Base-by-base conservation (phyloP, 345 rosid genomes). In the Linum trigynum region DNA sequence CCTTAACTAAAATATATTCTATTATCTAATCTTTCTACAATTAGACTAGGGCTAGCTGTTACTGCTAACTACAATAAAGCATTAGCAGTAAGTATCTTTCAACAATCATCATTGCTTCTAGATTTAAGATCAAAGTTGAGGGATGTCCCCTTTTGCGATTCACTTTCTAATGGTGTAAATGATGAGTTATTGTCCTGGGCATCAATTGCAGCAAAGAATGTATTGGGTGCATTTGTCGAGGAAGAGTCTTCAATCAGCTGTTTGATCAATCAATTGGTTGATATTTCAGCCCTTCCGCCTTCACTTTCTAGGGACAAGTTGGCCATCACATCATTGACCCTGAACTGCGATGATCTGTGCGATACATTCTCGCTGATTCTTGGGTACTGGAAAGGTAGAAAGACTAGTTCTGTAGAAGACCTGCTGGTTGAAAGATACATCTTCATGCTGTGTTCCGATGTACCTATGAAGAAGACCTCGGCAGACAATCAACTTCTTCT, bases 341-440 rank as follows among this genome's bases (percentile, higher is more conserved):
- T 90, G 80, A 83, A 76, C 68, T 81, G 80, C 78, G 74, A 72
- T 74, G 85, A 85, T 64, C 23, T 86, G 55, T 71, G 73, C 73
- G 76, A 78, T 63, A 74, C 75, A 62, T 83, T 94, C 74, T 85
- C 88, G 32, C 51, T 71, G 78, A 71, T 94, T 79, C 72, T 83
- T 78, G 95, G 85, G 53, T 69, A 84, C 11, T 94, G 99, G 99
- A 84, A 83, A 68, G 91, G 92, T 16, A 85, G 75, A 74, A 84
- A 74, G 65, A 85, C 97, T 65, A 72, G 63, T 63, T 72, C 74
- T 41, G 77, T 84, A 74, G 97, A 85, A 84, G 99, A 90, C 71
- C 81, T 90, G 69, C 74, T 94, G 48, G 78, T 88, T 72, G 99
- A 94, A 82, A 85, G 99, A 79, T 94, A 94, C 75, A 57, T 88